Conservation (phyloP, 2,329 filamentous ascomycete genomes). For the Colletotrichum sp. region DNA sequence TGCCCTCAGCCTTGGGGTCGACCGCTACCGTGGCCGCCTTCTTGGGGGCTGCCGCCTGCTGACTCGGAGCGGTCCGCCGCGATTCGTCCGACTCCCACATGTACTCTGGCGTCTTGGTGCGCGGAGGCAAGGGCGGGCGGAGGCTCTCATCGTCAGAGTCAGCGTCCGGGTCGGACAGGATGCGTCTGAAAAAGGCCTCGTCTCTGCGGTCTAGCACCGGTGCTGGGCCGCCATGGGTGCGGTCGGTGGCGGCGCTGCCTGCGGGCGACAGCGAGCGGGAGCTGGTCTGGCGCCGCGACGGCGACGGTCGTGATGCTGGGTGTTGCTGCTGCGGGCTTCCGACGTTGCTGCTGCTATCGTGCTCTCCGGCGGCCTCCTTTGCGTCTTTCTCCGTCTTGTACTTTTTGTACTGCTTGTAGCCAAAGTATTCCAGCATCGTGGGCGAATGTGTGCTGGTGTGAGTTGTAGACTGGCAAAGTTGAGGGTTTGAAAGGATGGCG, state of each 20-base stretch:
- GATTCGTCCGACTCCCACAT: slow-evolving; percentile 44
- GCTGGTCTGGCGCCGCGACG: slow-evolving; percentile 21
- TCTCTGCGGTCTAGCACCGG: slow-evolving; percentile 62
- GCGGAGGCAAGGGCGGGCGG: slow-evolving; percentile 61
- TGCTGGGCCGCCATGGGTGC: slow-evolving; percentile 24
- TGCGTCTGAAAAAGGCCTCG: slow-evolving; percentile 61
- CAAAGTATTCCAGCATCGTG: slow-evolving; percentile 67
- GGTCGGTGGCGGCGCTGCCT: slow-evolving; percentile 31
- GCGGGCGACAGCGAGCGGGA: slow-evolving; percentile 19
- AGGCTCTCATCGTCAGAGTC: slow-evolving; percentile 38
- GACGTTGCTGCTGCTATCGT: slow-evolving; percentile 11
- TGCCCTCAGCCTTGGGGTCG: slow-evolving; percentile 32
- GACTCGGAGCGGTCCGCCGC: background rate
- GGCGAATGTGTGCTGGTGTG: slow-evolving; percentile 23
- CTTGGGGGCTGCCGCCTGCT: slow-evolving; percentile 19
- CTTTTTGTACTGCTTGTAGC: slow-evolving; percentile 68
- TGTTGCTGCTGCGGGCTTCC: background rate
- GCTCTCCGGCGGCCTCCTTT: slow-evolving; percentile 26
- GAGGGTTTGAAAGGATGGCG: background rate
- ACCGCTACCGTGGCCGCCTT: slow-evolving; percentile 31
- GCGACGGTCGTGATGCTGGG: slow-evolving; percentile 6
- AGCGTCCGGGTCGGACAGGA: slow-evolving; percentile 46
- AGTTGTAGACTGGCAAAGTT: background rate
- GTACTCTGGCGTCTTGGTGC: slow-evolving; percentile 54
- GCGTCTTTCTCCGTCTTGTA: slow-evolving; percentile 55